A percentile compares a stretch with the other conserved stretches of the same genome.
phyloP scores from a whole-genome alignment of 371 early-diverging fungal genomes.

The Mucor indicus region DNA sequence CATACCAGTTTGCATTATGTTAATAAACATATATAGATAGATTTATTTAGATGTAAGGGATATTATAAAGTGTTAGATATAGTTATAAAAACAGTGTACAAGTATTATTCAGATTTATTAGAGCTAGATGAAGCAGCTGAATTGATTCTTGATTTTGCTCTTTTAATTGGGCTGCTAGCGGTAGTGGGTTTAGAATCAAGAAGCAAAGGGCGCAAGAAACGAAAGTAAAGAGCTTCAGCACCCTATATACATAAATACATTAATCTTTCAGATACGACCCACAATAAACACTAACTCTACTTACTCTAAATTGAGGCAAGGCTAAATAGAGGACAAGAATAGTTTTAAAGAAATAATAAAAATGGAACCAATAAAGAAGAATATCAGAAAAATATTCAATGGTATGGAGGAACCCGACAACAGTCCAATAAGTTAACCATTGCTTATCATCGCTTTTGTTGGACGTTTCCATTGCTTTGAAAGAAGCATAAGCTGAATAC shows the following conservation, averaged over 20 bases:
- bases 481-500: slow-evolving; percentile 26
- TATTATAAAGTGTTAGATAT: no score
- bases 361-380: slow-evolving; percentile 71
- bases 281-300: neutral
- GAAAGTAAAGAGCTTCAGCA: slow-evolving; percentile 40
- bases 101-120: no score
- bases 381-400: slow-evolving; percentile 68
- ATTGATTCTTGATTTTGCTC: no score
- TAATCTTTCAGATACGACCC: no score
- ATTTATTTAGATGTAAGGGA: no score
- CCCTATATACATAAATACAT: no score
- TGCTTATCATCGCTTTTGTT: slow-evolving; percentile 62
- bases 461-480: slow-evolving; percentile 71
- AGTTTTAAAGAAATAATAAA: slow-evolving; percentile 78
- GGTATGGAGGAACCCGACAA: slow-evolving; percentile 62
- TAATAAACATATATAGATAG: no score
- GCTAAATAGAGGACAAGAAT: slow-evolving; percentile 66
- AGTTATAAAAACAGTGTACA: no score
- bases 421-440: slow-evolving; percentile 71
- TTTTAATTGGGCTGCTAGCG: no score
- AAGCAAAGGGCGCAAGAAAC: slow-evolving; percentile 43
- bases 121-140: no score
- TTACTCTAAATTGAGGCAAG: slow-evolving; percentile 56
- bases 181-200: no score
- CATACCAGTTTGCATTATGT: no score